These are phyloP conservation scores for Penicillium malachiteum DNA, from an alignment of 495 filamentous ascomycete genomes.

Conservation along the genomic window DNA sequence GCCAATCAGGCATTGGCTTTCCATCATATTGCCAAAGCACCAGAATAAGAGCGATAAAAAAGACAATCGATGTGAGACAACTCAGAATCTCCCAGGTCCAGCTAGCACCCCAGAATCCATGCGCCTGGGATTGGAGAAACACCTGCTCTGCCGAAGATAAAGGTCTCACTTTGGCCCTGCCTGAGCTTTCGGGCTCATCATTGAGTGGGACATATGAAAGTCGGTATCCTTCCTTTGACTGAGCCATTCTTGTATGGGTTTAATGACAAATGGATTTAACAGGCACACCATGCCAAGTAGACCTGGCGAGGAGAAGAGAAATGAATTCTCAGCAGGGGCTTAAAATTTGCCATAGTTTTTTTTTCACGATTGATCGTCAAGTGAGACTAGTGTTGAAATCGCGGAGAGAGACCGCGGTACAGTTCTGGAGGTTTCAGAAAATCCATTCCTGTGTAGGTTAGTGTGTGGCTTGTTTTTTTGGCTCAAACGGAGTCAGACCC, in stretches of 20 bases:
- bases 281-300: no score
- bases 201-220: conserved; percentile 20
- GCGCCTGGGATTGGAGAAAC: conserved; percentile 16
- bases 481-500: conserved; percentile 7
- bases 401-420: background rate
- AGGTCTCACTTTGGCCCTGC: conserved; percentile 6
- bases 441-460: conserved; percentile 9
- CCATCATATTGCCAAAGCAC: conserved; percentile 41
- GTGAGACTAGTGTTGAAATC: conserved; percentile 17
- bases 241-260: conserved; percentile 12
- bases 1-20: conserved; percentile 40
- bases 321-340: no score
- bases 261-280: background rate
- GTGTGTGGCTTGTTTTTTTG: conserved; percentile 2
- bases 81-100: conserved; percentile 30
- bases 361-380: background rate
- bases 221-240: conserved; percentile 18
- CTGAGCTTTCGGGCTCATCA: conserved; percentile 3
- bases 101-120: conserved; percentile 21
- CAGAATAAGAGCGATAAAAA: conserved; percentile 29
- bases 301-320: no score
- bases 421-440: conserved; percentile 3
- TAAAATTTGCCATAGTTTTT: background rate
- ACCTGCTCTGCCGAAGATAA: conserved; percentile 23
- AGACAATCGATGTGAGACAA: conserved; percentile 22